phyloP scores from a whole-genome alignment of 805 yeast species.

The Candida pseudofarinosa region DNA sequence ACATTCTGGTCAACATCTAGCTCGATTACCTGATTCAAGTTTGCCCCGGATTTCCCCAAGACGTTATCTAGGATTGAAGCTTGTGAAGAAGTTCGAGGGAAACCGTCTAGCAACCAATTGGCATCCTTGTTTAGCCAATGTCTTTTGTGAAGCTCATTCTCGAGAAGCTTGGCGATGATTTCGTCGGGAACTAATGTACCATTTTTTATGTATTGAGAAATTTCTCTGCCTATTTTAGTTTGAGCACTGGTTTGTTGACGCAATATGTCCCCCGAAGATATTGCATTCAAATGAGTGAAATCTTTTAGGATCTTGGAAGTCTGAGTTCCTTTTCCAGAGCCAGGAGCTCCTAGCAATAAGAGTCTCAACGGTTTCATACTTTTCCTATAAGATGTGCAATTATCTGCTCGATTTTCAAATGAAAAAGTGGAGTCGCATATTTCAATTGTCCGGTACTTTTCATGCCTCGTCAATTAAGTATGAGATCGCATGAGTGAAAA shows the following conservation, averaged over 20 bases:
- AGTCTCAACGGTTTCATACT: conserved; percentile 50
- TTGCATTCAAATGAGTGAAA: conserved; percentile 50
- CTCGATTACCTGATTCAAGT: conserved; percentile 76
- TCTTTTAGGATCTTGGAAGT: conserved; percentile 58
- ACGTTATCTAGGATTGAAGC: conserved; percentile 55
- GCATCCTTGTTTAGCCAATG: conserved; percentile 42
- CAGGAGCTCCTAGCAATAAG: conserved; percentile 87
- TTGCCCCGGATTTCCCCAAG: conserved; percentile 33
- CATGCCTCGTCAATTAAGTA: too few species aligned
- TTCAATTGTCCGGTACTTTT: too few species aligned
- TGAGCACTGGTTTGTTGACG: conserved; percentile 58
- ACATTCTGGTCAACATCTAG: conserved; percentile 82
- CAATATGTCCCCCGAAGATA: conserved; percentile 83
- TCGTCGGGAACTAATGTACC: conserved; percentile 77
- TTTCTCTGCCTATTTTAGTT: conserved; percentile 54
- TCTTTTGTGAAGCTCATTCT: conserved; percentile 39
- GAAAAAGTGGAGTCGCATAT: background rate
- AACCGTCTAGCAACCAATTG: conserved; percentile 85
- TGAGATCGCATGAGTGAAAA: background rate
- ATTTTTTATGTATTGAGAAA: conserved; percentile 48
- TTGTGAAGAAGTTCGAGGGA: conserved; percentile 78
- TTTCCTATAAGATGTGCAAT: conserved; percentile 2
- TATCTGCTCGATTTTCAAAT: background rate
- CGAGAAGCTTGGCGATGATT: conserved; percentile 58
- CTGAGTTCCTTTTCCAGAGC: conserved; percentile 92